phyloP scores from a whole-genome alignment of 192 early-diverging fungal genomes.

The Thoreauomyces humboldtii region DNA sequence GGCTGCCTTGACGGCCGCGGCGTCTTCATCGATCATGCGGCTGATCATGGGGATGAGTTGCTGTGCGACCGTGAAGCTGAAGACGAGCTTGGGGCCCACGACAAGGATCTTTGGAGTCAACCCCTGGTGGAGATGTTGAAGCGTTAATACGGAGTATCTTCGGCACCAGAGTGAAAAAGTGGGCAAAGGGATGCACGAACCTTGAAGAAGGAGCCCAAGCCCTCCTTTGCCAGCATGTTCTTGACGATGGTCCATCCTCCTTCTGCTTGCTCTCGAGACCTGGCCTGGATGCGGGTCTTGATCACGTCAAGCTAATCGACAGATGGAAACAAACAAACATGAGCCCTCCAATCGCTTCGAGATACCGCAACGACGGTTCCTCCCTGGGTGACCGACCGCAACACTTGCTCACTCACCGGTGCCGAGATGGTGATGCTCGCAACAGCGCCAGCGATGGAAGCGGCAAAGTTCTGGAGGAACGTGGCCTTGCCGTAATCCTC shows the following conservation, averaged over 20 bases:
- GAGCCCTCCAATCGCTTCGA: too few species aligned
- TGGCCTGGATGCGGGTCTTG: slow-evolving; percentile 98
- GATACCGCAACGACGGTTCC: too few species aligned
- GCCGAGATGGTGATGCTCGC: slow-evolving; percentile 92
- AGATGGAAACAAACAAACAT: too few species aligned
- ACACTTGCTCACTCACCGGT: slow-evolving; percentile 46
- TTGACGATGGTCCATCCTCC: slow-evolving; percentile 82
- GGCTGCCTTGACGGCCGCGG: slow-evolving; percentile 3
- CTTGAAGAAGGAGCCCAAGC: slow-evolving; percentile 94
- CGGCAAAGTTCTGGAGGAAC: slow-evolving; percentile 96
- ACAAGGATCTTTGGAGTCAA: slow-evolving; percentile 58
- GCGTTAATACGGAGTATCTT: background rate
- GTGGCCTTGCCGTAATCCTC: slow-evolving; percentile 93
- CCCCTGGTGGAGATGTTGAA: slow-evolving; percentile 26
- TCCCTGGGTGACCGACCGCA: too few species aligned
- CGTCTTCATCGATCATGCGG: slow-evolving; percentile 15
- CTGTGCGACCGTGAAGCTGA: slow-evolving; percentile 95
- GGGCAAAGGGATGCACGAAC: slow-evolving; percentile 34
- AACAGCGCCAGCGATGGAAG: slow-evolving; percentile 93
- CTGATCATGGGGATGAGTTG: slow-evolving; percentile 81
- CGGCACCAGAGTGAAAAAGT: background rate
- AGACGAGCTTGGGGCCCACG: slow-evolving; percentile 94
- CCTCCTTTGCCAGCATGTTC: slow-evolving; percentile 91
- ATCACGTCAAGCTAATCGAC: slow-evolving; percentile 79
- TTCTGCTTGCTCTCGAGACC: slow-evolving; percentile 83